phyloP scores from a whole-genome alignment of 2,329 filamentous ascomycete genomes.

The Cryphonectria parasitica region DNA sequence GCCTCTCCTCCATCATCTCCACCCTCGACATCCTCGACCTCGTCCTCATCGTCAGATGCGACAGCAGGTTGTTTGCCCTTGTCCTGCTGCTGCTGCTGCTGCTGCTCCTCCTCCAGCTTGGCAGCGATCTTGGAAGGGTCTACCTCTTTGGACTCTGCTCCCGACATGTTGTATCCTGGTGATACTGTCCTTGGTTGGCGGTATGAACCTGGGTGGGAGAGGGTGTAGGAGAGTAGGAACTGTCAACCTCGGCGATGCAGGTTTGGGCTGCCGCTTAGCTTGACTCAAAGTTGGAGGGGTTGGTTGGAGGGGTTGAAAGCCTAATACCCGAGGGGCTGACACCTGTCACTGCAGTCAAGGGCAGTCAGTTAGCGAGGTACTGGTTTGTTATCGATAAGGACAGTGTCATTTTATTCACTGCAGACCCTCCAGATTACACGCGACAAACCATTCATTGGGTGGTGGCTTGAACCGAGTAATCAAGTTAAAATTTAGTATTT shows the following conservation, averaged over 20 bases:
- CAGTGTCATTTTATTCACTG: background rate
- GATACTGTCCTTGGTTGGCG: background rate
- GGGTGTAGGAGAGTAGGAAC: background rate
- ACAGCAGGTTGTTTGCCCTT: conserved; percentile 51
- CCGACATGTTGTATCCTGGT: conserved; percentile 43
- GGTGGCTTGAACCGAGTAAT: background rate
- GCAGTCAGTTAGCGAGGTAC: background rate
- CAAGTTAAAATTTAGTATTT: background rate
- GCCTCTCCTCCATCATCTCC: conserved; percentile 43
- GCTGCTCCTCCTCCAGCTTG: conserved; percentile 37
- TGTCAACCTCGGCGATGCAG: background rate
- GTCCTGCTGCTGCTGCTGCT: conserved; percentile 33
- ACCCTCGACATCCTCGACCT: conserved; percentile 45
- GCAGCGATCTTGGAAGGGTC: conserved; percentile 56
- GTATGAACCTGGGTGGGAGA: background rate
- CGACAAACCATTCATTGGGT: background rate
- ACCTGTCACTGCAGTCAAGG: background rate
- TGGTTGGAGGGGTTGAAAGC: background rate
- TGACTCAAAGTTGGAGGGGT: background rate
- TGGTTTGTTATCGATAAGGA: conserved; percentile 2
- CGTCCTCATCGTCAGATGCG: conserved; percentile 53
- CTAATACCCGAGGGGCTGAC: background rate
- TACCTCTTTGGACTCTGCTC: conserved; percentile 66
- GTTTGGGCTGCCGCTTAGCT: background rate
- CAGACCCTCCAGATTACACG: background rate